Conservation (phyloP, 805 yeast genomes). For the Kluyveromyces nonfermentans region DNA sequence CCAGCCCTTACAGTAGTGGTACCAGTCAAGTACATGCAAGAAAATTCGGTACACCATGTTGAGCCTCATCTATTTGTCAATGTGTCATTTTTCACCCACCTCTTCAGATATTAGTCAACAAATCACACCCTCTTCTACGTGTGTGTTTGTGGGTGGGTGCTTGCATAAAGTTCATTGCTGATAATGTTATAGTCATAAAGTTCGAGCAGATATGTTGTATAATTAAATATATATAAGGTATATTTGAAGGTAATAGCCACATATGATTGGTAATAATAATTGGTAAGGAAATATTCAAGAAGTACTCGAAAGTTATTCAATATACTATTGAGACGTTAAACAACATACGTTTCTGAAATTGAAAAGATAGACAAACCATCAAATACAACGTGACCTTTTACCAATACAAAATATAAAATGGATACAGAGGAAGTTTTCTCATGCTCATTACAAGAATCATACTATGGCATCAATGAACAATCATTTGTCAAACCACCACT, state of each 20-base stretch:
- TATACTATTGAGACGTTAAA: too few species aligned
- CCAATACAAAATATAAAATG: background rate
- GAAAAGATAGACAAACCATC: background rate
- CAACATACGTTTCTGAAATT: too few species aligned
- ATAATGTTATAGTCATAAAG: background rate
- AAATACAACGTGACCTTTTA: background rate
- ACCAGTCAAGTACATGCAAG: background rate
- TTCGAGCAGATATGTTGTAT: background rate
- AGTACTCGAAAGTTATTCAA: too few species aligned
- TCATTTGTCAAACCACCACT: conserved; percentile 4
- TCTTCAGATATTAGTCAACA: background rate
- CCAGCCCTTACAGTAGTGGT: background rate
- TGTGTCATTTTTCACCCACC: background rate
- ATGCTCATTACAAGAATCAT: conserved; percentile 2
- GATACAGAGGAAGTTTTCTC: conserved; percentile 3
- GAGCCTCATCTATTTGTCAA: background rate
- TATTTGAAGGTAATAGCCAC: too few species aligned
- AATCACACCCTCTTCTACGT: background rate
- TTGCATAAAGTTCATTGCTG: too few species aligned
- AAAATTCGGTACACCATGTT: background rate
- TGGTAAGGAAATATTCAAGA: too few species aligned
- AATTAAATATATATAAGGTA: too few species aligned
- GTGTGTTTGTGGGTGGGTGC: background rate
- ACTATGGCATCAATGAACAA: background rate
- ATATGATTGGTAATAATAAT: too few species aligned